These are phyloP conservation scores for Penicillium cosmopolitanum DNA, from an alignment of 495 filamentous ascomycete species.

Conservation along the genomic window DNA sequence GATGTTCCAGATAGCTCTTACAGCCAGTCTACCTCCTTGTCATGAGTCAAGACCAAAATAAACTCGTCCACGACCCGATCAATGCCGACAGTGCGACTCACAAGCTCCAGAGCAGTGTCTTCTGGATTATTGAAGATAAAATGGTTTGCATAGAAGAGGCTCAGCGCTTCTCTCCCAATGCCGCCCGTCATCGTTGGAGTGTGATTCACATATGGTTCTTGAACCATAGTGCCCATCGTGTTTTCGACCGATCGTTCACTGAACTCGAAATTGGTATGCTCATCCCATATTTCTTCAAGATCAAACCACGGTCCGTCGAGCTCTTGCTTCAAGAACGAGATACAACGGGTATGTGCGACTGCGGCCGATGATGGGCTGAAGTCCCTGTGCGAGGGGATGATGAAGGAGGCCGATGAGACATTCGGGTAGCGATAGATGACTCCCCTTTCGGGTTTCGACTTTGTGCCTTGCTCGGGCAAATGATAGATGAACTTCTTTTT, in stretches of 20 bases:
- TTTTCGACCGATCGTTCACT: slow-evolving; percentile 27
- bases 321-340: slow-evolving; percentile 23
- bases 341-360: slow-evolving; percentile 23
- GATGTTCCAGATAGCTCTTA: slow-evolving; percentile 7
- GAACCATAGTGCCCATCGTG: slow-evolving; percentile 52
- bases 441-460: too few relatives aligned
- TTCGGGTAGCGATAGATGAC: too few relatives aligned
- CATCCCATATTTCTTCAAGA: slow-evolving; percentile 58
- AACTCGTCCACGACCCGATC: slow-evolving; percentile 60
- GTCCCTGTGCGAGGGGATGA: too few relatives aligned
- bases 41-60: slow-evolving; percentile 63
- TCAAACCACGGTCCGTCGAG: slow-evolving; percentile 46
- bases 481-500: too few relatives aligned
- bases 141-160: slow-evolving; percentile 65
- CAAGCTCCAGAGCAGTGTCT: slow-evolving; percentile 60
- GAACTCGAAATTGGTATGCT: slow-evolving; percentile 45
- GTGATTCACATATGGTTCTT: slow-evolving; percentile 57
- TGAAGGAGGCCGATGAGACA: too few relatives aligned
- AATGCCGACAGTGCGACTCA: slow-evolving; percentile 65
- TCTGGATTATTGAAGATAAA: slow-evolving; percentile 70
- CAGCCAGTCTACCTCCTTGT: slow-evolving; percentile 69
- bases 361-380: neutral
- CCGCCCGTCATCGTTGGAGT: slow-evolving; percentile 60
- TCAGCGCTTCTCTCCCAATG: slow-evolving; percentile 59
- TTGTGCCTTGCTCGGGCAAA: too few relatives aligned